Conservation (phyloP, 169 alveolate species). For the Cryptosporidium parvum region DNA sequence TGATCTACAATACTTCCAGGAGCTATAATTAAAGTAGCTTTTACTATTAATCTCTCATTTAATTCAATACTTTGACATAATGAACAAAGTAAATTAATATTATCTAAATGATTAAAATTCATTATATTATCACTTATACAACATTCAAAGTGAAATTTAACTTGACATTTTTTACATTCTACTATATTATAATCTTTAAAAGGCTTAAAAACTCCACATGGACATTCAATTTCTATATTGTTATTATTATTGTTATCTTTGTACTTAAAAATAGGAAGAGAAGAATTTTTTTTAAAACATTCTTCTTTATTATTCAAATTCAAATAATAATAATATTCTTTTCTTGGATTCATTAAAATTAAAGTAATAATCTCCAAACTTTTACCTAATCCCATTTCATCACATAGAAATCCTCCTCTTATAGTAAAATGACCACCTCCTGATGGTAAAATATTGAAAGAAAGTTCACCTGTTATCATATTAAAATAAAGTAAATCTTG, state of each 20-base stretch:
- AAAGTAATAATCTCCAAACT: slow-evolving; percentile 58
- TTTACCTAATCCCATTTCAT: slow-evolving; percentile 74
- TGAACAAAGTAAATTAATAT: slow-evolving; percentile 22
- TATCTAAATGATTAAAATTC: not conserved
- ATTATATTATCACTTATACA: not conserved
- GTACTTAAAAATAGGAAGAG: not conserved
- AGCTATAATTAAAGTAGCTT: slow-evolving; percentile 43
- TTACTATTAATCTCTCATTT: not conserved
- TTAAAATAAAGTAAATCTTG: slow-evolving; percentile 1
- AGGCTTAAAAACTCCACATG: slow-evolving; percentile 27
- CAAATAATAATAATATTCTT: not conserved
- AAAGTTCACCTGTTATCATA: slow-evolving; percentile 45
- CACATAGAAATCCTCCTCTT: slow-evolving; percentile 64
- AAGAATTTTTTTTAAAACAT: not conserved
- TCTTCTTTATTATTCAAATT: not conserved
- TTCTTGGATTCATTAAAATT: slow-evolving; percentile 18
- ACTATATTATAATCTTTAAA: not conserved
- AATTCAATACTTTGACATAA: slow-evolving; percentile 15
- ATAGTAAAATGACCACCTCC: slow-evolving; percentile 59
- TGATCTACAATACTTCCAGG: slow-evolving; percentile 73
- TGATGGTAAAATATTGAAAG: not conserved
- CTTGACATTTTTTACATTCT: slow-evolving; percentile 17
- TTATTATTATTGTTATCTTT: not conserved
- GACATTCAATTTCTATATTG: slow-evolving; percentile 24
- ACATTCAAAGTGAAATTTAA: slow-evolving; percentile 25